A percentile compares a stretch with the other conserved stretches of the same genome.
Evolutionary conservation across 169 alveolate species (phyloP).

Genomic region (Plasmodium fragile): DNA sequence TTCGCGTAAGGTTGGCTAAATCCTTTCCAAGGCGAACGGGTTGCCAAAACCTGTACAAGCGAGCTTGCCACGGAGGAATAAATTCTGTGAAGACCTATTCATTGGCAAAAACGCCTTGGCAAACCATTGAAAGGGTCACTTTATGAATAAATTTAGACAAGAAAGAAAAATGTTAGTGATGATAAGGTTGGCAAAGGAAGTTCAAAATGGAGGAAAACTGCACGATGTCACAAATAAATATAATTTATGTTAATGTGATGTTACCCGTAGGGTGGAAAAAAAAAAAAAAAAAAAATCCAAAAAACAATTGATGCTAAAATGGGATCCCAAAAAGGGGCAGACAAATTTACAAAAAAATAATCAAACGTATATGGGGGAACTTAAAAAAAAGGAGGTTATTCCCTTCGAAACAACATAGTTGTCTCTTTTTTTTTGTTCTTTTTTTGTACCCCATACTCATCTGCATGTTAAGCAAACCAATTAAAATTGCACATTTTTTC

Average conservation of each 20-base stretch:
- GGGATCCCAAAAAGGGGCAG: neutral
- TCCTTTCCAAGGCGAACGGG: neutral
- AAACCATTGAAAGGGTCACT: neutral
- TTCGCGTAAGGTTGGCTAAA: neutral
- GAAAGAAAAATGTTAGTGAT: neutral
- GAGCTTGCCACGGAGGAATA: neutral
- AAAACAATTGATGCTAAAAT: neutral
- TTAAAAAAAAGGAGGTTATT: neutral
- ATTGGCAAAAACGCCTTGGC: neutral
- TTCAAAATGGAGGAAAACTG: neutral
- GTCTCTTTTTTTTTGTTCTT: neutral
- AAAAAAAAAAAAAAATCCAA: neutral
- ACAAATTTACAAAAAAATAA: conserved; percentile 1
- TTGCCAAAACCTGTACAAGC: neutral
- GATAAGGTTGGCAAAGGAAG: conserved; percentile 16
- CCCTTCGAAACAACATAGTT: neutral
- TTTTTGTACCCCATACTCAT: neutral
- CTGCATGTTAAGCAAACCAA: neutral
- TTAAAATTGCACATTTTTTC: neutral
- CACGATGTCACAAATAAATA: neutral
- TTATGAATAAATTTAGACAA: conserved; percentile 3
- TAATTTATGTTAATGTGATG: neutral
- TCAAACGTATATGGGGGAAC: neutral
- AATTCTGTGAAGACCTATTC: neutral
- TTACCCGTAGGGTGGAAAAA: neutral